Evolutionary conservation across 2,329 filamentous ascomycete species (phyloP), one percentile per base, ranked within the genome.

Genomic region (Diaporthe capsici): DNA sequence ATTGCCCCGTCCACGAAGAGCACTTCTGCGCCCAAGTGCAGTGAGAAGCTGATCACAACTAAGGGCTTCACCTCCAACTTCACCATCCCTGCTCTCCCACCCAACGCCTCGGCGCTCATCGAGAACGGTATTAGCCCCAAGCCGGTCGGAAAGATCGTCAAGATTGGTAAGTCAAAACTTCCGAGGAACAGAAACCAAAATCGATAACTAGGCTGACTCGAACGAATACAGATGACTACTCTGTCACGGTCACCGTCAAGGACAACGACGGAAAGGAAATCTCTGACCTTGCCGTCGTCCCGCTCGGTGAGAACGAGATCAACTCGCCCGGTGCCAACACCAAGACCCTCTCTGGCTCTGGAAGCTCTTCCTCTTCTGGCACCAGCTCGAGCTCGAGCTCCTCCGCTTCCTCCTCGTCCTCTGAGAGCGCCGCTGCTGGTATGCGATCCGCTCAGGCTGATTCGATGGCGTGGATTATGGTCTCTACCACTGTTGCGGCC

Each of bases 31-130:
- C 92, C 94, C 47, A 87, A 84, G 74, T 98, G 96, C 87, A 86
- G 86, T 77, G 76, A 87, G 44, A 89, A 87, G 76, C 87, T 98
- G 72, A 96, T 98, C 85, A 89, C 87, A 8, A 76, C 71, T 76
- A 85, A 89, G 76, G 90, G 88, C 77, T 98, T 98, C 88, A 90
- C 90, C 84, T 92, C 86, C 83, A 93, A 95, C 88, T 98, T 98
- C 86, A 93, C 92, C 61, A 87, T 98, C 75, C 96, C 94, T 65
- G 85, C 81, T 4, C 87, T 91, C 8, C 95, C 95, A 17, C 87
- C 90, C 5, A 94, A 92, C 78, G 92, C 92, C 53, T 87, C 92
- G 76, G 88, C 90, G 61, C 88, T 98, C 81, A 96, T 98, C 82
- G 88, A 94, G 79, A 91, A 93, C 67, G 96, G 96, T 77, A 90